Evolutionary conservation across 495 filamentous ascomycete genomes (phyloP).

Genomic region (Xylaria acuta): DNA sequence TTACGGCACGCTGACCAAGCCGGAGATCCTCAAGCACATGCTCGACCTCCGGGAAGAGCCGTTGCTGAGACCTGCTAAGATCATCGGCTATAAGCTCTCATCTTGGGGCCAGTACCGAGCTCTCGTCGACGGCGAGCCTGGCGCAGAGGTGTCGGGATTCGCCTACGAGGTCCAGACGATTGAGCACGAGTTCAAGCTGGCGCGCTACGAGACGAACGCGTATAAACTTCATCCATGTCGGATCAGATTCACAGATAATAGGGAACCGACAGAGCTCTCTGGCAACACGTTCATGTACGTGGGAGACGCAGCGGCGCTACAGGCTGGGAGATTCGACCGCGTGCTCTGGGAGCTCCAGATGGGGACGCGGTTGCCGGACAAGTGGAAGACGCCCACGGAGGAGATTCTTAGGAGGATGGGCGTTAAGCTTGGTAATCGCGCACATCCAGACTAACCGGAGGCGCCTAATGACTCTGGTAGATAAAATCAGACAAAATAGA

Average conservation of each 20-base stretch:
- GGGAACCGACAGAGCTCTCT: neutral
- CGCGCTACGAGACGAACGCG: constrained; percentile 45
- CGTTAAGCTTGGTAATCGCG: neutral
- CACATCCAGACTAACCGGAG: neutral
- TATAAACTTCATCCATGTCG: constrained; percentile 51
- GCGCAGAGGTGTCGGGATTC: constrained; percentile 38
- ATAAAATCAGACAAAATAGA: neutral
- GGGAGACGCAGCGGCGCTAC: constrained; percentile 14
- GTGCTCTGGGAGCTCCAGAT: constrained; percentile 23
- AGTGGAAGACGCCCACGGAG: constrained; percentile 19
- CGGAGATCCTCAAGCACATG: constrained; percentile 27
- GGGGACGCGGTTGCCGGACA: constrained; percentile 11
- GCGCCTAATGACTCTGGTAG: neutral
- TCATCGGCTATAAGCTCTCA: constrained; percentile 38
- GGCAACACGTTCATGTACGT: constrained; percentile 23
- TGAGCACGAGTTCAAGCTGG: constrained; percentile 46
- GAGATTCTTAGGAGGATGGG: neutral
- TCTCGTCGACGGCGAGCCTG: constrained; percentile 42
- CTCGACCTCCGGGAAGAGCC: constrained; percentile 34
- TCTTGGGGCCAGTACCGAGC: constrained; percentile 51
- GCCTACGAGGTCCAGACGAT: constrained; percentile 44
- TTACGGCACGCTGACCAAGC: constrained; percentile 44
- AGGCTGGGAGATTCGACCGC: constrained; percentile 14
- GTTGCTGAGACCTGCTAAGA: constrained; percentile 31
- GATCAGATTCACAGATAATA: constrained; percentile 32